These are phyloP conservation scores for Alternaria ethzedia DNA, from an alignment of 2,329 filamentous ascomycete genomes.

Conservation along the genomic window DNA sequence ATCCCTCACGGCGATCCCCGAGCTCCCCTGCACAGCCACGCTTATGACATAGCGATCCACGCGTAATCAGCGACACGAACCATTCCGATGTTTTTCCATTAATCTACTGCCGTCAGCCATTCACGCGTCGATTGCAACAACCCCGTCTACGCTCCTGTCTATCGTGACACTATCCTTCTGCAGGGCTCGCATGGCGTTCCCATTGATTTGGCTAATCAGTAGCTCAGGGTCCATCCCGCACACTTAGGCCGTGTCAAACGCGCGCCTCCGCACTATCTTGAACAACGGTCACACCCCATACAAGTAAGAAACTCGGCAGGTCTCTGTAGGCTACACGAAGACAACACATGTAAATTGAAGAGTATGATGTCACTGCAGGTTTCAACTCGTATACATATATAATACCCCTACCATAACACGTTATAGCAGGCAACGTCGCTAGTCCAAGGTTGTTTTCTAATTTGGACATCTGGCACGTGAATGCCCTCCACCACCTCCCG, in stretches of 20 bases:
- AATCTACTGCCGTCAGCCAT: background rate
- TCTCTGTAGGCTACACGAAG: background rate
- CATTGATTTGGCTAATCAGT: background rate
- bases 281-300: background rate
- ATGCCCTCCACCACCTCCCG: background rate
- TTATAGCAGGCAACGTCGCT: background rate
- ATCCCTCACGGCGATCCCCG: slow-evolving; percentile 4
- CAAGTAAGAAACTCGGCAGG: background rate
- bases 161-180: slow-evolving; percentile 7
- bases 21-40: slow-evolving; percentile 9
- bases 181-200: slow-evolving; percentile 4
- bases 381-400: background rate
- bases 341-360: background rate
- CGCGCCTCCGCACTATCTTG: background rate
- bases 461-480: background rate
- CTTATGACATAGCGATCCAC: background rate
- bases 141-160: background rate
- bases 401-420: background rate
- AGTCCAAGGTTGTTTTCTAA: background rate
- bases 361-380: background rate
- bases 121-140: background rate
- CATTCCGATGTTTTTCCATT: background rate
- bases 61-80: background rate
- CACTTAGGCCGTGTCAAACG: background rate
- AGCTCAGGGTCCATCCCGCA: background rate